These are phyloP conservation scores for Mycena venus DNA, from an alignment of 768 basidiomycete species.

Conservation along the genomic window DNA sequence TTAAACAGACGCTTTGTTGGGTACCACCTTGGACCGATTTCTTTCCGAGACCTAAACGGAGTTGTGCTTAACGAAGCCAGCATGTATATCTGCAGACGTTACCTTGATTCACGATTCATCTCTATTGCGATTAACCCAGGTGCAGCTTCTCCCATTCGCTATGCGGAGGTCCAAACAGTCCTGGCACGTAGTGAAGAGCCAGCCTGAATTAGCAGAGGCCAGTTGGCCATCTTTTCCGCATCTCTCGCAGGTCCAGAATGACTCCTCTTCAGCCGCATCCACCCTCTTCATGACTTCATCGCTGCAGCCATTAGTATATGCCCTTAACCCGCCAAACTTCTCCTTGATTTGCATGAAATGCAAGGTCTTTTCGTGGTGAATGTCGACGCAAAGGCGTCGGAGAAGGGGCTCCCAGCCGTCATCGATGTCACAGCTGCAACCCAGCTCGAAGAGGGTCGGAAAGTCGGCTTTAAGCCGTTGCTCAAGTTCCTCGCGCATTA, in stretches of 20 bases:
- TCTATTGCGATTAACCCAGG: not conserved
- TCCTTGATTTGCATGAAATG: conserved; percentile 10
- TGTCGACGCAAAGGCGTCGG: not conserved
- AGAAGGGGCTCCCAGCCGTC: conserved; percentile 3
- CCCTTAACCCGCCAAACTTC: conserved; percentile 11
- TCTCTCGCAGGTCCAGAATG: conserved; percentile 1
- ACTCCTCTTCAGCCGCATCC: not conserved
- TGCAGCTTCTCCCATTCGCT: not conserved
- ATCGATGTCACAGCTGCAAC: not conserved
- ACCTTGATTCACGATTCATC: not conserved
- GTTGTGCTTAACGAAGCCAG: too few relatives aligned
- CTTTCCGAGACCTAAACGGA: too few relatives aligned
- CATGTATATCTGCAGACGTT: not conserved
- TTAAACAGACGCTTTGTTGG: too few relatives aligned
- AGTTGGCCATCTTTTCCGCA: conserved; percentile 15
- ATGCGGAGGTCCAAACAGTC: not conserved
- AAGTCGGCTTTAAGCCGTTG: not conserved
- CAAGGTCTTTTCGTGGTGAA: not conserved
- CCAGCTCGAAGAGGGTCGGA: not conserved
- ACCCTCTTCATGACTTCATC: not conserved
- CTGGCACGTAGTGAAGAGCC: not conserved
- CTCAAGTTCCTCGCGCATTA: not conserved
- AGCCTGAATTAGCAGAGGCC: not conserved
- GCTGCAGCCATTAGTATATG: not conserved
- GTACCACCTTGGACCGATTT: too few relatives aligned